phyloP scores from a whole-genome alignment of 2,329 filamentous ascomycete genomes.

The Sarocladiaceae sp. region DNA sequence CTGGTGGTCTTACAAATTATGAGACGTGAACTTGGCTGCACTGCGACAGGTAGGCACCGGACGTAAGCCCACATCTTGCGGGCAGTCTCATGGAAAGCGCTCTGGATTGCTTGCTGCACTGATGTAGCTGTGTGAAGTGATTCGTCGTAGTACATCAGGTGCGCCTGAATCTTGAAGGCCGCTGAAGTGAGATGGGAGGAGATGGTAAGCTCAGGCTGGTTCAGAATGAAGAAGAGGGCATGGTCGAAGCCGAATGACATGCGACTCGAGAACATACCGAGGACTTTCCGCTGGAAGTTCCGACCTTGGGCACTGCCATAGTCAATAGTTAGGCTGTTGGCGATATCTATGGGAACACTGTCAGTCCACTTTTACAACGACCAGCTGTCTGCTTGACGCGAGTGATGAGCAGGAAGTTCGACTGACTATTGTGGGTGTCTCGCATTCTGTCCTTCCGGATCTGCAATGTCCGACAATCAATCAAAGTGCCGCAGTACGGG shows the following conservation, averaged over 20 bases:
- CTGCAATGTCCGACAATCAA: slow-evolving; percentile 69
- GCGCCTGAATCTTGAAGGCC: slow-evolving; percentile 77
- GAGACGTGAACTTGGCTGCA: slow-evolving; percentile 52
- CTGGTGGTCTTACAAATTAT: slow-evolving; percentile 49
- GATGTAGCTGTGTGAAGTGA: slow-evolving; percentile 64
- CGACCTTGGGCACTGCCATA: slow-evolving; percentile 64
- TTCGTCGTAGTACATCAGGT: slow-evolving; percentile 78
- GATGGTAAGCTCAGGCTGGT: not conserved
- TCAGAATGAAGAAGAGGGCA: not conserved
- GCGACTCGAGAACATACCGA: slow-evolving; percentile 48
- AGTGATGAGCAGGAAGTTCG: too few species aligned
- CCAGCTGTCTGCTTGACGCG: too few species aligned
- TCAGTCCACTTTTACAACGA: slow-evolving; percentile 8
- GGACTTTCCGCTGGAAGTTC: slow-evolving; percentile 72
- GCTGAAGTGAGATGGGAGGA: slow-evolving; percentile 27
- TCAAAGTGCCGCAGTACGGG: slow-evolving; percentile 79
- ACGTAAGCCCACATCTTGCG: slow-evolving; percentile 64
- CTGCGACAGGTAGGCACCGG: slow-evolving; percentile 48
- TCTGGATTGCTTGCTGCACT: slow-evolving; percentile 67
- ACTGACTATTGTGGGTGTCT: not conserved
- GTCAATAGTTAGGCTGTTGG: slow-evolving; percentile 74
- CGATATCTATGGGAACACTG: slow-evolving; percentile 31
- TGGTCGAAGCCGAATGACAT: not conserved
- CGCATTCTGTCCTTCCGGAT: slow-evolving; percentile 62
- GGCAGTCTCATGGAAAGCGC: slow-evolving; percentile 71